Evolutionary conservation across 2,329 filamentous ascomycete genomes (phyloP).

Genomic region (Colletotrichum cuscutae): DNA sequence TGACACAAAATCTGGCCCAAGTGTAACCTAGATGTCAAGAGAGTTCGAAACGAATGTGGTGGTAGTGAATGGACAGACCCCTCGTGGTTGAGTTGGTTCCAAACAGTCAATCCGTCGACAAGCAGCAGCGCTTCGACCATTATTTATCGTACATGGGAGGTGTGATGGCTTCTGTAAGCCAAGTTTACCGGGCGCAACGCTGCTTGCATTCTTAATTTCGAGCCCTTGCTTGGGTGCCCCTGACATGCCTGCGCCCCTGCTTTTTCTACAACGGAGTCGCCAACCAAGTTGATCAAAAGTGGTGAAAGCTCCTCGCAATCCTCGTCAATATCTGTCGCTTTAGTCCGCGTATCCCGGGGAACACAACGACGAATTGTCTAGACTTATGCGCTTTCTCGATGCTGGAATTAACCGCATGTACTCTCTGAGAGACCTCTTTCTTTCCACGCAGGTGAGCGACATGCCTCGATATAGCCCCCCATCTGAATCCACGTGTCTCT

Average conservation of each 20-base stretch:
- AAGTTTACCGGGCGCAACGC: neutral
- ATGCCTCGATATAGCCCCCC: neutral
- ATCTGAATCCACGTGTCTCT: neutral
- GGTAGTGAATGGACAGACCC: neutral
- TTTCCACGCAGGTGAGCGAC: neutral
- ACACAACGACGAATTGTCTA: neutral
- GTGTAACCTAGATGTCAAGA: neutral
- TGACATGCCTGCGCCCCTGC: neutral
- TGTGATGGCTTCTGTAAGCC: neutral
- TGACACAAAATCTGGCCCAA: neutral
- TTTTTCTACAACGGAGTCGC: neutral
- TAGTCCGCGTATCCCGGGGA: neutral
- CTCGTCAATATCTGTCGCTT: conserved; percentile 1
- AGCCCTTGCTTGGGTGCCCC: neutral
- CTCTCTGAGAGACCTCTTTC: neutral
- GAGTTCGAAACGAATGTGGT: neutral
- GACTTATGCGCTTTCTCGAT: neutral
- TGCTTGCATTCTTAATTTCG: conserved; percentile 12
- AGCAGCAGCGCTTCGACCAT: conserved; percentile 4
- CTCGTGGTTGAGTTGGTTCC: neutral
- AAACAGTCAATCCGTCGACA: neutral
- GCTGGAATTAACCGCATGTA: neutral
- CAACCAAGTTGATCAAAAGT: neutral
- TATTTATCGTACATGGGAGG: conserved; percentile 15
- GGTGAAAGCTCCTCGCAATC: neutral